Evolutionary conservation across 805 yeast species (phyloP).

Genomic region (Ascoidea rubescens): DNA sequence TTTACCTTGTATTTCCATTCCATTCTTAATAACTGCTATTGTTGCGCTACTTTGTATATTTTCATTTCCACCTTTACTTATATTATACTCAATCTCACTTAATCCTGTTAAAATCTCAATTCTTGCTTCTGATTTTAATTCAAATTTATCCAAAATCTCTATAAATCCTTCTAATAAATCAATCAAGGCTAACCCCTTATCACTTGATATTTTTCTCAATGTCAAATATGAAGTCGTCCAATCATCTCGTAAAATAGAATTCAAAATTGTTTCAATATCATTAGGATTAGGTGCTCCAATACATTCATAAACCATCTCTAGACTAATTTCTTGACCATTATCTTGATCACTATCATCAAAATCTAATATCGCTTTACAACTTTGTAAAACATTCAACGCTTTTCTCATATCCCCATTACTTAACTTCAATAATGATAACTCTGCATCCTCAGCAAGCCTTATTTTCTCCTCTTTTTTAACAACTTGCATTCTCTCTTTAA

Average conservation of each 20-base stretch:
- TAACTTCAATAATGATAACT: conserved; percentile 48
- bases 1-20: conserved; percentile 27
- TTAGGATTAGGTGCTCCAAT: conserved; percentile 91
- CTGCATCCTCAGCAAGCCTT: conserved; percentile 42
- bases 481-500: conserved; percentile 48
- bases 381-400: conserved; percentile 86
- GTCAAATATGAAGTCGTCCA: conserved; percentile 71
- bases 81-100: conserved; percentile 82
- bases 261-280: conserved; percentile 64
- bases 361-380: conserved; percentile 71
- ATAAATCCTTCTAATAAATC: conserved; percentile 73
- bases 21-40: conserved; percentile 69
- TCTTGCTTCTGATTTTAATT: conserved; percentile 49
- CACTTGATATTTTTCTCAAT: conserved; percentile 45
- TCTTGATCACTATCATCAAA: conserved; percentile 22
- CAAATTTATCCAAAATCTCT: conserved; percentile 53
- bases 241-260: conserved; percentile 71
- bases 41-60: conserved; percentile 82
- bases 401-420: conserved; percentile 96
- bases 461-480: conserved; percentile 63
- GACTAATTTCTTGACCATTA: conserved; percentile 32
- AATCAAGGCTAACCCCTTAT: conserved; percentile 79
- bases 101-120: conserved; percentile 53
- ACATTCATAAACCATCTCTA: conserved; percentile 78
- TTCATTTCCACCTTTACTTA: conserved; percentile 86